Evolutionary conservation across 805 yeast genomes (phyloP), one percentile per base, ranked within the genome.

Genomic region (Pachysolen tannophilus): DNA sequence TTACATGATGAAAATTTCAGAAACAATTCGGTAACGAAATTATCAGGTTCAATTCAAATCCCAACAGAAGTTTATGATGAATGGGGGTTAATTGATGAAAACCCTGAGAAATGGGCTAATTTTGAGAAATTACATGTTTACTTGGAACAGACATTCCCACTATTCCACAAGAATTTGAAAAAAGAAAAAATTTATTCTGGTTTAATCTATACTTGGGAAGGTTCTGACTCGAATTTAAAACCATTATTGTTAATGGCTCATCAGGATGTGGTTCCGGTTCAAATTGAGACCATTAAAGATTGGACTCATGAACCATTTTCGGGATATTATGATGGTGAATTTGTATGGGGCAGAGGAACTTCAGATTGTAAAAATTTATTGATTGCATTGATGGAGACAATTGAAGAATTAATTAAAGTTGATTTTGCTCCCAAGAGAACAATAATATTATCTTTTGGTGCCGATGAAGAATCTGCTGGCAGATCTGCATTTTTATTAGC

Each of bases 261-360:
- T 51, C 81, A 75, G 51, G 92, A 82, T 47, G 83, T 77, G 4
- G 90, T 81, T 7, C 90, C 92, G 1, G 81, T 81, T n/a, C 82
- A 76, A 43, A 53, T 56, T 9, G 68, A 65, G 16, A 75, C 86
- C 0, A 47, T 65, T 34, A 55, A 50, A 19, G 61, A 70, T 37
- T 82, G 92, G 92, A 57, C 62, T 0, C 63, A 73, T 49, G 78
- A 77, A 3, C 92, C 94, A 2, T 81, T 71, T 42, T 52, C 60
- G 5, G 84, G 78, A 8, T 60, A 66, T 46, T 81, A 60, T 47
- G 90, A 82, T 44, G 85, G 84, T 10, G 60, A 65, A 18, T 56
- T 49, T 28, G 43, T 84, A 8, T 80, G 76, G 69, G 94, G 94
- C 3, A 67, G 94, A 44, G 94, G 94, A 18, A 51, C 82, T 2